Percentiles rank a stretch among this genome's conserved stretches.
These are phyloP conservation scores for Lichtheimia hyalospora DNA, from an alignment of 371 early-diverging fungal species.

Conservation along the genomic window DNA sequence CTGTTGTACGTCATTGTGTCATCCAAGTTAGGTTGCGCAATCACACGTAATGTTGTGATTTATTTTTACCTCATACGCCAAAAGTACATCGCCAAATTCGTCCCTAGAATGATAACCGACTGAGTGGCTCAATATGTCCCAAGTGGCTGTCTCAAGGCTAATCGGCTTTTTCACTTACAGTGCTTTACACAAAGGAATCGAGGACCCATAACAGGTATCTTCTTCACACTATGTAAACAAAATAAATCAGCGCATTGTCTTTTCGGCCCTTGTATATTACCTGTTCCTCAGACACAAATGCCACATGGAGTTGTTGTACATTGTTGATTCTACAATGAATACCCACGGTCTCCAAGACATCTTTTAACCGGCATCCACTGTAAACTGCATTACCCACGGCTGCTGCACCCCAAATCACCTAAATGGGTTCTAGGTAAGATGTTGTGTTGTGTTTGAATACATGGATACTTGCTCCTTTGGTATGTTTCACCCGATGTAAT, in stretches of 20 bases:
- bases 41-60: background rate
- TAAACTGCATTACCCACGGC: slow-evolving; percentile 81
- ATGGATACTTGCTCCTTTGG: slow-evolving; percentile 58
- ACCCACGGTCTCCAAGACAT: slow-evolving; percentile 62
- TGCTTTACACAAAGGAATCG: slow-evolving; percentile 79
- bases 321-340: slow-evolving; percentile 32
- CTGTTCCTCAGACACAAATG: slow-evolving; percentile 76
- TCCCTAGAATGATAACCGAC: slow-evolving; percentile 39
- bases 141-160: background rate
- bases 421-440: background rate
- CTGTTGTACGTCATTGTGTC: slow-evolving; percentile 19
- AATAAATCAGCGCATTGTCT: background rate
- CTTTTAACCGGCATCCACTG: slow-evolving; percentile 75
- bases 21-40: background rate
- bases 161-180: slow-evolving; percentile 40
- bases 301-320: slow-evolving; percentile 60
- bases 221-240: slow-evolving; percentile 48
- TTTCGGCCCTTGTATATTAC: slow-evolving; percentile 23
- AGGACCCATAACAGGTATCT: slow-evolving; percentile 77
- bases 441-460: background rate
- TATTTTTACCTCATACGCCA: slow-evolving; percentile 65
- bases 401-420: slow-evolving; percentile 75
- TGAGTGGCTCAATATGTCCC: background rate
- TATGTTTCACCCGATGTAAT: slow-evolving; percentile 72
- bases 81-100: slow-evolving; percentile 76